Conservation (phyloP, 805 yeast genomes). For the Zygotorulaspora sp. region DNA sequence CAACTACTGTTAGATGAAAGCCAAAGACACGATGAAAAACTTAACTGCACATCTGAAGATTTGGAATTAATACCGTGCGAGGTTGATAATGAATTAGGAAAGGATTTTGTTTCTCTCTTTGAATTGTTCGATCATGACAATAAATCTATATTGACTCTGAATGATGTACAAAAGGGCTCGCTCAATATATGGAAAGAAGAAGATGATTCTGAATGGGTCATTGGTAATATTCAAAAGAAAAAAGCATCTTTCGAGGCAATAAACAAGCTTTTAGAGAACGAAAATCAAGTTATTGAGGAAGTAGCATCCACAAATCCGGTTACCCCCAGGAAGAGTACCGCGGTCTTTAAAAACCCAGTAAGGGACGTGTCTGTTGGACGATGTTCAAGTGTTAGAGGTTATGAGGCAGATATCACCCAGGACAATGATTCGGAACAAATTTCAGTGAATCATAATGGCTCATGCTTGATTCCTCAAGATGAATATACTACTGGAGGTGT, state of each 20-base stretch:
- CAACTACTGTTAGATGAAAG: background rate
- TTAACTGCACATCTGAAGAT: background rate
- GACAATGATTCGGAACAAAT: conserved; percentile 10
- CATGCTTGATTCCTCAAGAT: background rate
- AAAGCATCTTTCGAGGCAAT: conserved; percentile 14
- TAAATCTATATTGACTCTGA: conserved; percentile 10
- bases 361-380: conserved; percentile 22
- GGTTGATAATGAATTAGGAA: conserved; percentile 15
- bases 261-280: conserved; percentile 9
- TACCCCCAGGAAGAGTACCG: conserved; percentile 6
- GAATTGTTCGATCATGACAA: conserved; percentile 15
- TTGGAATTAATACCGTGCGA: conserved; percentile 9
- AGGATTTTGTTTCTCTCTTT: conserved; percentile 17
- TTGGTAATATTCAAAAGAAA: conserved; percentile 6
- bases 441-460: conserved; percentile 7
- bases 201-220: conserved; percentile 9
- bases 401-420: conserved; percentile 15
- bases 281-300: conserved; percentile 1
- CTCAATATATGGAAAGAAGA: conserved; percentile 18
- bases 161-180: conserved; percentile 1
- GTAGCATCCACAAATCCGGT: background rate
- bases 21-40: background rate
- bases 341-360: conserved; percentile 19
- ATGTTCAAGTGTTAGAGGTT: conserved; percentile 24
- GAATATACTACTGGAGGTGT: conserved; percentile 14